These are phyloP conservation scores for Nakazawaea anatomiae DNA, from an alignment of 805 yeast genomes.

Conservation along the genomic window DNA sequence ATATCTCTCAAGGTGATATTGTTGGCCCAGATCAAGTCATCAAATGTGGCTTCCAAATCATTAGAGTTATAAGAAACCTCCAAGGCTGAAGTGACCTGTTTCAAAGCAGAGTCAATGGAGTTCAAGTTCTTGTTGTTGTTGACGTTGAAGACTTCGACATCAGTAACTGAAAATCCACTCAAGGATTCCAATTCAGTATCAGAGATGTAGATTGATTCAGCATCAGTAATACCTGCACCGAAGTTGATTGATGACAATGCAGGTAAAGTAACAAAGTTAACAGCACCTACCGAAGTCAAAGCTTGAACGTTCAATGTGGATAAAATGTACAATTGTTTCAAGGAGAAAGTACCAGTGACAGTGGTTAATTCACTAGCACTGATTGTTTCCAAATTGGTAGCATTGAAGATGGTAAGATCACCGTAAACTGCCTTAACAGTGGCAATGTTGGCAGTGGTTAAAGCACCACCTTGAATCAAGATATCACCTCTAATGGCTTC, in stretches of 20 bases:
- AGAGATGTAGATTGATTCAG: slow-evolving; percentile 62
- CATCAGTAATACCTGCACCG: slow-evolving; percentile 59
- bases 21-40: slow-evolving; percentile 77
- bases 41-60: slow-evolving; percentile 61
- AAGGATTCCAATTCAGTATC: slow-evolving; percentile 68
- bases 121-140: slow-evolving; percentile 86
- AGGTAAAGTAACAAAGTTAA: slow-evolving; percentile 80
- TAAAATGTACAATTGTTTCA: slow-evolving; percentile 62
- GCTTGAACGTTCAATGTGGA: slow-evolving; percentile 66
- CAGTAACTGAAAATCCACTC: slow-evolving; percentile 51
- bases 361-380: slow-evolving; percentile 75
- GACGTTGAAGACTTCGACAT: slow-evolving; percentile 59
- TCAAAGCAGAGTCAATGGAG: slow-evolving; percentile 64
- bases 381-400: slow-evolving; percentile 55
- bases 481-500: slow-evolving; percentile 76
- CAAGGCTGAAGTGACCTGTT: slow-evolving; percentile 67
- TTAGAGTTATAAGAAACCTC: slow-evolving; percentile 84
- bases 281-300: slow-evolving; percentile 75
- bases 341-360: slow-evolving; percentile 64
- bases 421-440: slow-evolving; percentile 78
- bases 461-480: slow-evolving; percentile 51
- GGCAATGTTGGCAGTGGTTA: slow-evolving; percentile 61
- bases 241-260: slow-evolving; percentile 70
- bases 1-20: slow-evolving; percentile 82
- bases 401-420: slow-evolving; percentile 59